Evolutionary conservation across 192 early-diverging fungal species (phyloP), one percentile per base, ranked within the genome.

Genomic region (Chytriomyces hyalinus): DNA sequence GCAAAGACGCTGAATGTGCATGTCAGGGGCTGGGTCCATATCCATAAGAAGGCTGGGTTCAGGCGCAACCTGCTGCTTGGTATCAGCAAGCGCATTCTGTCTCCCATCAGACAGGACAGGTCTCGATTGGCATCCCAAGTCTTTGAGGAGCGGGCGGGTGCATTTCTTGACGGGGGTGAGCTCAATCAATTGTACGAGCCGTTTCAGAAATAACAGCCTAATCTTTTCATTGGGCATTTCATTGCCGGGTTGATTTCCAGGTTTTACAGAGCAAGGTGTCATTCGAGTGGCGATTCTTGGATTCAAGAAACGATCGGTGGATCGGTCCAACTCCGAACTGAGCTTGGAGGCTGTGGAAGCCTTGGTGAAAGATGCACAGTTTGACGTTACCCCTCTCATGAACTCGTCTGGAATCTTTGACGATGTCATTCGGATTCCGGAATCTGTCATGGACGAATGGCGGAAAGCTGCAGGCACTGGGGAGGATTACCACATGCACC

Each of bases 261-360:
- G 22, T 2, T n/a, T 78, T 67, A 9, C 53, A 60, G 72, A 53
- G 61, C 44, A 68, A 63, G 36, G 74, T 76, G 9, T 4, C 3
- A 57, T 84, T n/a, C 73, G 77, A 7, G 84, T 92, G 22, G 79
- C 87, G 15, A 82, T 87, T 43, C 59, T 84, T 0, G 91, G 90
- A 4, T 49, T 86, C 6, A 78, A 83, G 17, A 76, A 74, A 24
- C 79, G 80, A 10, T 70, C 59, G 8, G 73, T 77, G 77, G 81
- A 84, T 22, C 66, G 83, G 2, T 36, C 36, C 36, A 75, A 73
- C 6, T 68, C 57, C 5, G 81, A 83, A 13, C 50, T 77, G 10
- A 71, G 79, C 6, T 43, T 59, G 53, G 67, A 53, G 4, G 63
- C 62, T 15, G 28, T 45, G 48, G 10, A 45, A 6, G 64, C 26